phyloP scores from a whole-genome alignment of 2,329 filamentous ascomycete species.

The Fusarium circinatum region DNA sequence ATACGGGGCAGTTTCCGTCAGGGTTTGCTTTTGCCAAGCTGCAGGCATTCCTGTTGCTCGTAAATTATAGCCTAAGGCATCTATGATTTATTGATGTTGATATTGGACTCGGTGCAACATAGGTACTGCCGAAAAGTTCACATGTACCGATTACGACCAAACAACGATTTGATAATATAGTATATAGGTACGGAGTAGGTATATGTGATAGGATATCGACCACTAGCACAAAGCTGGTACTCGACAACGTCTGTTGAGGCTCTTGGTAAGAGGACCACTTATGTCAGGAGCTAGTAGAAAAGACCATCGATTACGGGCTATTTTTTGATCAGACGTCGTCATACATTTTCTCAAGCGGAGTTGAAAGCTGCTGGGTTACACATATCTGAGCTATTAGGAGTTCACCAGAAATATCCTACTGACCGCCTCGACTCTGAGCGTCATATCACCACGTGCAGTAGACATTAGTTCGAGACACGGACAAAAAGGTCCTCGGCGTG shows the following conservation, averaged over 20 bases:
- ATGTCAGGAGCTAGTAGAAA: not conserved
- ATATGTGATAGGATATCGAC: not conserved
- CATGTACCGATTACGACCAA: not conserved
- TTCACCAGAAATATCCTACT: not conserved
- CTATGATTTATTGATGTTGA: not conserved
- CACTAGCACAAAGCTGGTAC: not conserved
- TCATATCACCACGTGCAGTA: not conserved
- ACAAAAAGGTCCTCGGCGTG: slow-evolving; percentile 11
- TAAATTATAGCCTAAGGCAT: not conserved
- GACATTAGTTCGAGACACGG: slow-evolving; percentile 1
- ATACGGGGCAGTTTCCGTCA: not conserved
- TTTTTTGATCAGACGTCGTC: slow-evolving; percentile 7
- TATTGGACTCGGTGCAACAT: not conserved
- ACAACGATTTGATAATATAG: not conserved
- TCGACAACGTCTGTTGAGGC: slow-evolving; percentile 12
- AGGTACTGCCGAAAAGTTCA: not conserved
- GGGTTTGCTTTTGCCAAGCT: not conserved
- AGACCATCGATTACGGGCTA: not conserved
- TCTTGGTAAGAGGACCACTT: slow-evolving; percentile 4
- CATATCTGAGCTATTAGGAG: not conserved
- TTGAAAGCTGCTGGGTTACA: not conserved
- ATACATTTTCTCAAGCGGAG: not conserved
- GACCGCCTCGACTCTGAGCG: slow-evolving; percentile 5
- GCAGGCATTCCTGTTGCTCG: not conserved
- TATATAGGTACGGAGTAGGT: not conserved